Conservation (phyloP, 176 grass and related monocot species). For the Triticum urartu region DNA sequence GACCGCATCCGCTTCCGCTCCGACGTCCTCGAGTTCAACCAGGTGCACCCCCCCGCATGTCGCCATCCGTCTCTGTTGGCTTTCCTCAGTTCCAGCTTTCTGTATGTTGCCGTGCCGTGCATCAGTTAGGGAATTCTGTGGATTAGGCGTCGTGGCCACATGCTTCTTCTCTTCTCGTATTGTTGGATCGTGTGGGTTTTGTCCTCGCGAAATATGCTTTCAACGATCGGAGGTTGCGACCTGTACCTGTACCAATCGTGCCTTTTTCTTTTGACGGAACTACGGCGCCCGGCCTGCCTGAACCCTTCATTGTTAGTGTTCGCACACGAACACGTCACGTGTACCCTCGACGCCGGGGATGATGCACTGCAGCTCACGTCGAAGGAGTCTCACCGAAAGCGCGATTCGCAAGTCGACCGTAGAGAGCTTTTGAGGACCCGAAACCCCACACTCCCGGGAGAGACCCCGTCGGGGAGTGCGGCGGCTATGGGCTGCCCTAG, state of each 20-base stretch:
- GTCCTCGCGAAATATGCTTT: neutral
- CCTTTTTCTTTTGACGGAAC: too few relatives aligned
- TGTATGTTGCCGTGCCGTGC: neutral
- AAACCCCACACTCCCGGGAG: too few relatives aligned
- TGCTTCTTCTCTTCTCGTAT: neutral
- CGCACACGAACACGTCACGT: too few relatives aligned
- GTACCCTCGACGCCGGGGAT: too few relatives aligned
- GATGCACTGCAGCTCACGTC: too few relatives aligned
- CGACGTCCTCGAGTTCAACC: conserved; percentile 94
- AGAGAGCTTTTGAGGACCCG: too few relatives aligned
- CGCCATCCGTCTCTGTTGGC: neutral
- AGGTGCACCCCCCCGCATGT: conserved; percentile 31
- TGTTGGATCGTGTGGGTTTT: neutral
- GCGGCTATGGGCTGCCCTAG: too few relatives aligned
- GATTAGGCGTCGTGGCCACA: conserved; percentile 7
- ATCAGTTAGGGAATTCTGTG: neutral
- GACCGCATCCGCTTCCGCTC: conserved; percentile 90
- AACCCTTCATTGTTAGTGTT: too few relatives aligned
- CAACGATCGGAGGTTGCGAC: neutral
- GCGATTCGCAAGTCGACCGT: too few relatives aligned
- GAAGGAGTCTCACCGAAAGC: too few relatives aligned
- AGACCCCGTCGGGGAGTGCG: too few relatives aligned
- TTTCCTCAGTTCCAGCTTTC: neutral
- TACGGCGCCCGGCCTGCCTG: too few relatives aligned
- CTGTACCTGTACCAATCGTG: neutral